These are phyloP conservation scores for Porpolomopsis calyptriformis DNA, from an alignment of 768 basidiomycete genomes.

Conservation along the genomic window DNA sequence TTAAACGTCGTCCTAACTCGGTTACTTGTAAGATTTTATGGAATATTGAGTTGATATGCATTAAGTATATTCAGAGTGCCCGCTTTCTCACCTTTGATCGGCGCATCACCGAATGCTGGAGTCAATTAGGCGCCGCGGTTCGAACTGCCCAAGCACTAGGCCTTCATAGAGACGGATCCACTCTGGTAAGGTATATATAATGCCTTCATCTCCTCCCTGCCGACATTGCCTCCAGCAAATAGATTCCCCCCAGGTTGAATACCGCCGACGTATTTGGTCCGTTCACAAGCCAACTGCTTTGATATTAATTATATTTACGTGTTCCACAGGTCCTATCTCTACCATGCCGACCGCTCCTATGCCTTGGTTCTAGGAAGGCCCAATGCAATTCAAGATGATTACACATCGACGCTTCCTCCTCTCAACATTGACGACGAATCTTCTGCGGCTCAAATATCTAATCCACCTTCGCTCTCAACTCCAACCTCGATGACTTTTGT, in stretches of 20 bases:
- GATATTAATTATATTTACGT: constrained; percentile 5
- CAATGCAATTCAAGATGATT: constrained; percentile 80
- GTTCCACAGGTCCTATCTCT: constrained; percentile 64
- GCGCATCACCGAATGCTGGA: constrained; percentile 92
- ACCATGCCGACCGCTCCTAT: constrained; percentile 90
- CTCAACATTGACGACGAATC: constrained; percentile 61
- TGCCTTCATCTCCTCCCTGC: constrained; percentile 6
- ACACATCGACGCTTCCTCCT: constrained; percentile 72
- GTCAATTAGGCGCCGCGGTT: constrained; percentile 86
- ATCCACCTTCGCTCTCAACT: constrained; percentile 46
- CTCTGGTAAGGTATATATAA: constrained; percentile 45
- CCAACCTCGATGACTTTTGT: constrained; percentile 85
- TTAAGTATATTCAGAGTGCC: constrained; percentile 30
- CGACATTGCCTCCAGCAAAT: constrained; percentile 40
- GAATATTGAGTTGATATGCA: constrained; percentile 27
- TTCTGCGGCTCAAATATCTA: constrained; percentile 32
- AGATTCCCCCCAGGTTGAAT: constrained; percentile 70
- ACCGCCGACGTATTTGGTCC: constrained; percentile 83
- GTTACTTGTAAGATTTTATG: constrained; percentile 55
- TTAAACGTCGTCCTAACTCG: constrained; percentile 87
- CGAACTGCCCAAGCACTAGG: constrained; percentile 90
- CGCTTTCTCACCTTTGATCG: constrained; percentile 62
- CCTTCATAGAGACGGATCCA: constrained; percentile 79
- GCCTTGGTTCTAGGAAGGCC: constrained; percentile 87
- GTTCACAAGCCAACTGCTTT: constrained; percentile 3